These are phyloP conservation scores for Telfairia occidentalis DNA, from an alignment of 331 rosid genomes.

Conservation along the genomic window DNA sequence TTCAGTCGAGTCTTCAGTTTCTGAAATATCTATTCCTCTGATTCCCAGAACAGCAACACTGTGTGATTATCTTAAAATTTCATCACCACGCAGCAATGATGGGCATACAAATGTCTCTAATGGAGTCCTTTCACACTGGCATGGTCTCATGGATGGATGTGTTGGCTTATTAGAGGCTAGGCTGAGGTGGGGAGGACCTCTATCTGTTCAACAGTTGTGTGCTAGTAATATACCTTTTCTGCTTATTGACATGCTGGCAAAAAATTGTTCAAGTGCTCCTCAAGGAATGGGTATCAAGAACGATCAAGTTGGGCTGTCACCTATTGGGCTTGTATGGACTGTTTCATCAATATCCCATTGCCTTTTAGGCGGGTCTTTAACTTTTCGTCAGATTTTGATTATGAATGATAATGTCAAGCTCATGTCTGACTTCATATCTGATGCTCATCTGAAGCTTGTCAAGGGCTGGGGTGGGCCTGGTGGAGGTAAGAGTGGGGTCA, in stretches of 20 bases:
- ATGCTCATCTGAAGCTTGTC: slow-evolving; percentile 63
- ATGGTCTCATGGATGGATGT: slow-evolving; percentile 75
- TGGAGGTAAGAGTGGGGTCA: slow-evolving; percentile 69
- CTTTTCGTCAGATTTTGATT: slow-evolving; percentile 66
- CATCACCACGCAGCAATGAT: slow-evolving; percentile 37
- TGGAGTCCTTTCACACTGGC: slow-evolving; percentile 64
- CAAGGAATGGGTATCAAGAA: slow-evolving; percentile 30
- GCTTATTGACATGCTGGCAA: slow-evolving; percentile 54
- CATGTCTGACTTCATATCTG: slow-evolving; percentile 54
- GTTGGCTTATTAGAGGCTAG: slow-evolving; percentile 81
- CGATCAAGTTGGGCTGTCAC: slow-evolving; percentile 66
- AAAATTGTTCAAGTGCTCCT: slow-evolving; percentile 28
- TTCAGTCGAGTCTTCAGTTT: slow-evolving; percentile 62
- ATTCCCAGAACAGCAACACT: slow-evolving; percentile 64
- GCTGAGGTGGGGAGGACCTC: slow-evolving; percentile 86
- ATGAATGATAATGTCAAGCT: slow-evolving; percentile 58
- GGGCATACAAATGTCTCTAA: slow-evolving; percentile 21
- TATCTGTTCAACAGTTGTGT: slow-evolving; percentile 91
- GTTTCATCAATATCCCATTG: slow-evolving; percentile 65
- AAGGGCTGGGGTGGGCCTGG: slow-evolving; percentile 86
- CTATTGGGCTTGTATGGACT: slow-evolving; percentile 78
- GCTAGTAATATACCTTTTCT: slow-evolving; percentile 66
- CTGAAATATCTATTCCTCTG: slow-evolving; percentile 71
- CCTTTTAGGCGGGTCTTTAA: slow-evolving; percentile 66
- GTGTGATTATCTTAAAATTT: slow-evolving; percentile 51